Conservation (phyloP, 768 basidiomycete species). For the Podaxis mareebaensis region DNA sequence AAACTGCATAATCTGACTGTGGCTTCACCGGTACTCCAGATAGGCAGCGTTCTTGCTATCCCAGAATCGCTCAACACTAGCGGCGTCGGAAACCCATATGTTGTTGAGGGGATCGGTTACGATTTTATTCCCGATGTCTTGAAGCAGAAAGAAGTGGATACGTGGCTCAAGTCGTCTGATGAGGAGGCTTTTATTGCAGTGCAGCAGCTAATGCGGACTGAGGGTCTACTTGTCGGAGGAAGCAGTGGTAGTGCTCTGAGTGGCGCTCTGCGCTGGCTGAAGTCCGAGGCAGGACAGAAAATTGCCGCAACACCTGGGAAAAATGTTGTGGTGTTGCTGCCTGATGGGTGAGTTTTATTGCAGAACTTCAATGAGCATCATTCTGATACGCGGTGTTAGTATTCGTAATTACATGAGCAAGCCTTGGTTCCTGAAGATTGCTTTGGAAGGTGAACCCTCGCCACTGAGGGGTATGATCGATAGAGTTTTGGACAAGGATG, state of each 20-base stretch:
- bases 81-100: slow-evolving; percentile 55
- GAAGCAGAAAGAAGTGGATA: slow-evolving; percentile 54
- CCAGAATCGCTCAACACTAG: slow-evolving; percentile 64
- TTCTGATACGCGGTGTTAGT: slow-evolving; percentile 35
- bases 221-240: slow-evolving; percentile 92
- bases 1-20: not conserved
- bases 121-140: slow-evolving; percentile 91
- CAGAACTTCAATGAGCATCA: slow-evolving; percentile 4
- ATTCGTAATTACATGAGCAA: slow-evolving; percentile 96
- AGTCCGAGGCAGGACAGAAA: slow-evolving; percentile 61
- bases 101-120: slow-evolving; percentile 96
- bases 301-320: slow-evolving; percentile 66
- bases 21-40: slow-evolving; percentile 38
- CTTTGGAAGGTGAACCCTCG: slow-evolving; percentile 54
- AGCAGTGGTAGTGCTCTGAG: slow-evolving; percentile 87
- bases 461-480: slow-evolving; percentile 50
- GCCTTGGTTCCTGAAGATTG: slow-evolving; percentile 82
- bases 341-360: slow-evolving; percentile 74
- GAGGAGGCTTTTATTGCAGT: slow-evolving; percentile 79
- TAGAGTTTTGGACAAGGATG: slow-evolving; percentile 24
- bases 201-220: slow-evolving; percentile 72
- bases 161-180: slow-evolving; percentile 88
- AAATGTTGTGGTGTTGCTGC: slow-evolving; percentile 88
- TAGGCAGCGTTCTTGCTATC: slow-evolving; percentile 84
- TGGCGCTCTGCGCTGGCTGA: slow-evolving; percentile 78